Conservation (phyloP, 352 stramenopile genomes). For the Phytophthora pluvialis region DNA sequence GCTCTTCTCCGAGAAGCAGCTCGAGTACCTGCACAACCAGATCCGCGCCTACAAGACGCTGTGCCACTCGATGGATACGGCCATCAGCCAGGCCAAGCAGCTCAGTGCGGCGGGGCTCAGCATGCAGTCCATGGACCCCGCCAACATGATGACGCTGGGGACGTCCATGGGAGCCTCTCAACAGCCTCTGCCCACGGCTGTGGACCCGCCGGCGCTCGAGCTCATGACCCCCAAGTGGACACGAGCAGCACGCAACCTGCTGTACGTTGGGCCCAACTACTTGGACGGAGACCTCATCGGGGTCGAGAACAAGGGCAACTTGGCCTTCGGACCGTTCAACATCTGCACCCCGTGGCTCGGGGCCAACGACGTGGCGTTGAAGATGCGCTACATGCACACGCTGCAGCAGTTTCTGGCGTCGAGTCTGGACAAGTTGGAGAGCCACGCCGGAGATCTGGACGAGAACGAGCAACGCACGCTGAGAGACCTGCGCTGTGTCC, state of each 20-base stretch:
- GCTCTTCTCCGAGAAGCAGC: conserved; percentile 87
- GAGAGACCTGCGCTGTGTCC: conserved; percentile 66
- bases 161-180: not conserved
- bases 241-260: conserved; percentile 50
- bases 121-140: conserved; percentile 4
- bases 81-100: conserved; percentile 44
- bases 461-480: conserved; percentile 57
- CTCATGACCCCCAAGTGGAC: conserved; percentile 72
- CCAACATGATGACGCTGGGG: not conserved
- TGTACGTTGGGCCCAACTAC: conserved; percentile 67
- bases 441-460: conserved; percentile 39
- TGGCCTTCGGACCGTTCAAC: conserved; percentile 68
- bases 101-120: conserved; percentile 4
- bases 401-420: conserved; percentile 75
- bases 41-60: conserved; percentile 86
- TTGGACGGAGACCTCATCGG: conserved; percentile 74
- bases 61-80: conserved; percentile 84
- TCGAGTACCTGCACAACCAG: conserved; percentile 87
- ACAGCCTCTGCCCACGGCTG: not conserved
- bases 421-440: conserved; percentile 69
- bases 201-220: conserved; percentile 30
- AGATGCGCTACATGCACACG: conserved; percentile 74
- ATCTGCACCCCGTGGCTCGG: conserved; percentile 66
- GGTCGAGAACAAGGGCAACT: conserved; percentile 56
- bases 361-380: conserved; percentile 75